Base-by-base conservation (phyloP, 495 filamentous ascomycete species). In the Aspergillus kassunensis region DNA sequence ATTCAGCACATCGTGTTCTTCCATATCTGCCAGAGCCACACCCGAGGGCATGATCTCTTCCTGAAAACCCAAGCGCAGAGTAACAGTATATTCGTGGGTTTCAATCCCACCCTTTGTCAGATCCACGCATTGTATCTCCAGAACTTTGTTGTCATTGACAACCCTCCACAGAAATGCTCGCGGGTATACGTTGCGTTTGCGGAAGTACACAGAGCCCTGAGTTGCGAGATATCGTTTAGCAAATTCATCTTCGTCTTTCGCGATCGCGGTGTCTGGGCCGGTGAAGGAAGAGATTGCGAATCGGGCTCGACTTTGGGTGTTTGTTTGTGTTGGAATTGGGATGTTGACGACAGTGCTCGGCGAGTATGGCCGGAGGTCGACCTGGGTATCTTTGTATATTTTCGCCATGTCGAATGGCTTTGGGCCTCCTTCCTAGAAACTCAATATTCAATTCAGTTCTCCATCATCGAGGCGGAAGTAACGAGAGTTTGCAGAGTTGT, bases 121-220 rank as follows among this genome's bases (percentile, higher is more conserved):
- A 69, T 97, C 93, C 59, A 86, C 82, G 29, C 83, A 84, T 66
- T 89, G 86, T 45, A 98, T 76, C 64, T 91, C 89, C 46, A 98
- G 75, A 39, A 91, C 76, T 58, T 81, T 88, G 60, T 83, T 83
- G 59, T 86, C 83, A 62, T 95, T 85, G 54, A 97, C 70, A 16
- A 98, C 77, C 47, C 93, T 77, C 92, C 95, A 98, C 19, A 96
- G 77, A 58, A 97, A 91, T 61, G 79, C 86, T 57, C 88, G 82
- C 40, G 93, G 95, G 50, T 86, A 88, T 47, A 74, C 70, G 51
- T 82, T 80, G 57, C 84, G 77, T 60, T 81, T 81, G 47, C 92
- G 81, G 68, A 95, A 89, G 77, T 89, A 95, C 34, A 97, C 80
- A 1, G 89, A 87, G 18, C 87, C 88, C 24, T 90, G 81, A 3